These are phyloP conservation scores for Serendipita vermifera DNA, from an alignment of 768 basidiomycete species.

Conservation along the genomic window DNA sequence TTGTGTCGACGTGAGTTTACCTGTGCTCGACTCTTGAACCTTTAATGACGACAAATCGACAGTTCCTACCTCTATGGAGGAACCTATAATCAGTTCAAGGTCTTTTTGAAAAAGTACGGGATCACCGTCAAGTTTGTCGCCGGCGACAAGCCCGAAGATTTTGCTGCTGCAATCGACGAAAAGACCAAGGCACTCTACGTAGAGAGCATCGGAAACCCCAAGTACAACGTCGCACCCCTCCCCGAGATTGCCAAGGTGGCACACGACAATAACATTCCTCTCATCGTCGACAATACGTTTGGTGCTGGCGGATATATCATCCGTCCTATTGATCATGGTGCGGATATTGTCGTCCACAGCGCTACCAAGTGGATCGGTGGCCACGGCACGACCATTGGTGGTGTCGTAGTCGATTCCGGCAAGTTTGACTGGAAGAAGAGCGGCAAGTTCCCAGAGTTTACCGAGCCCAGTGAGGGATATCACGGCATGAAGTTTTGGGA, in stretches of 20 bases:
- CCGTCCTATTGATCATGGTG: constrained; percentile 57
- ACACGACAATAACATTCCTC: constrained; percentile 55
- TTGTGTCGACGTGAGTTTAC: constrained; percentile 50
- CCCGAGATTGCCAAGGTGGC: constrained; percentile 62
- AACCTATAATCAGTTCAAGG: constrained; percentile 66
- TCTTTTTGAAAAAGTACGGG: constrained; percentile 54
- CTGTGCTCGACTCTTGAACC: not conserved
- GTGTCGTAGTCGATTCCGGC: constrained; percentile 63
- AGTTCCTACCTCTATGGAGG: constrained; percentile 59
- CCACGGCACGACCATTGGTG: constrained; percentile 68
- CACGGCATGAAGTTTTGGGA: constrained; percentile 57
- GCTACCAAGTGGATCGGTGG: constrained; percentile 63
- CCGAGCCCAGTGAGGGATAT: constrained; percentile 61
- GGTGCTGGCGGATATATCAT: constrained; percentile 59
- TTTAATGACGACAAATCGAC: not conserved
- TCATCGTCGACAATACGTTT: constrained; percentile 74
- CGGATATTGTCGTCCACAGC: constrained; percentile 68
- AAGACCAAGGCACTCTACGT: constrained; percentile 45
- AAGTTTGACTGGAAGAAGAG: constrained; percentile 28
- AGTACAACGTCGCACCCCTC: constrained; percentile 53
- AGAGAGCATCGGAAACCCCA: constrained; percentile 71
- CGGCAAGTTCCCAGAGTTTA: constrained; percentile 62
- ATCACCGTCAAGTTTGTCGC: constrained; percentile 54
- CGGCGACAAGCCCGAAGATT: constrained; percentile 40
- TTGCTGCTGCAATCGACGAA: constrained; percentile 56